A percentile compares a stretch with the other conserved stretches of the same genome.
These are phyloP conservation scores for Ophiostoma perfectum DNA, from an alignment of 2,329 filamentous ascomycete genomes.

Conservation along the genomic window DNA sequence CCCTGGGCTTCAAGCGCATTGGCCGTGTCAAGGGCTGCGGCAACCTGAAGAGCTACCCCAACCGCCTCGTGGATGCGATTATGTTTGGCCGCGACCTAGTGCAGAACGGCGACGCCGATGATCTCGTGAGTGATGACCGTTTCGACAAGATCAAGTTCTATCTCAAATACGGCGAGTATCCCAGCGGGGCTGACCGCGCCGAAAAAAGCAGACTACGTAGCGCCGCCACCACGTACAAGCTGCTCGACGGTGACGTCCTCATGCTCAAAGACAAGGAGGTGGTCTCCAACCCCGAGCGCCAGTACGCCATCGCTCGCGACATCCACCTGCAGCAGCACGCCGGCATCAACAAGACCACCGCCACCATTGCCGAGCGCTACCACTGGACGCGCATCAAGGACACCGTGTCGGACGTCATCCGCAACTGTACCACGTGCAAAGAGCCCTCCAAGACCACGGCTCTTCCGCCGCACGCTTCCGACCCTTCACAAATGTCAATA, in stretches of 20 bases:
- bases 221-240: constrained; percentile 91
- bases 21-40: constrained; percentile 71
- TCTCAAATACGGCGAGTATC: constrained; percentile 89
- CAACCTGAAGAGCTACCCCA: constrained; percentile 62
- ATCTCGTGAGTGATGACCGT: constrained; percentile 86
- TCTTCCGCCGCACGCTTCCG: constrained; percentile 10
- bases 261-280: constrained; percentile 99
- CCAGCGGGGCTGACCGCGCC: constrained; percentile 83
- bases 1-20: constrained; percentile 85
- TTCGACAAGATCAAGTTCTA: constrained; percentile 99
- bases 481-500: constrained; percentile 2
- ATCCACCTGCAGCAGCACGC: constrained; percentile 74
- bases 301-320: constrained; percentile 80
- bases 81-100: constrained; percentile 66
- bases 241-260: constrained; percentile 69
- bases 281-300: constrained; percentile 78
- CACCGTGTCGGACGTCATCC: constrained; percentile 90
- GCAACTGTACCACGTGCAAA: constrained; percentile 85
- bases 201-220: constrained; percentile 93
- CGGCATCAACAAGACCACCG: constrained; percentile 97
- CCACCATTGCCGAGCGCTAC: constrained; percentile 85
- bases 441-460: constrained; percentile 55
- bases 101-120: constrained; percentile 60
- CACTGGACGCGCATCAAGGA: constrained; percentile 99
- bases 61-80: constrained; percentile 66